Base-by-base conservation (phyloP, 345 rosid genomes). In the Moricandia moricandioides region DNA sequence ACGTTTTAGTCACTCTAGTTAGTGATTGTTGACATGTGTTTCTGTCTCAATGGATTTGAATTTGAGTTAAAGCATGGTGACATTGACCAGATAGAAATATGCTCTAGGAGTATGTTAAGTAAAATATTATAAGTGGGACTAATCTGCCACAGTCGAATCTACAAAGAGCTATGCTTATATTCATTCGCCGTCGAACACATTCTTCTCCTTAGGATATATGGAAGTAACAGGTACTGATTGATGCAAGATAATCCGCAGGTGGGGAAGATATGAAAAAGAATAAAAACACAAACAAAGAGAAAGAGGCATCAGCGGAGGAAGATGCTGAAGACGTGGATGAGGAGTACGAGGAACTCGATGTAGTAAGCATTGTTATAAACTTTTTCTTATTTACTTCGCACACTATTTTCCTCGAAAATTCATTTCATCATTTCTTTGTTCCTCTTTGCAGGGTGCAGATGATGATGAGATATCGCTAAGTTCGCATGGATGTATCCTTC, bases 401-500 rank as follows among this genome's bases (percentile, higher is more conserved):
- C 64, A 31, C 16, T 61, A 27, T 58, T 55, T 49, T 67, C 57
- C 8, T 3, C 16, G 2, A 14, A 62, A 54, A 49, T 51, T n/a
- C 31, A 18, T 14, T 56, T 40, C 33, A 49, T 55, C 37, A 4
- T 66, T 21, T 49, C 52, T 52, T 33, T 34, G 8, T 21, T 51
- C n/a, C 17, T 45, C 52, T 58, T 78, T 78, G 70, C 81, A 89
- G 98, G 94, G 59, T 58, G 88, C 51, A 10, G 85, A 84, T 65
- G 89, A 86, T 62, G 89, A 87, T 66, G 84, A 81, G 52, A 75
- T 82, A 63, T 83, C 84, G 40, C 54, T 85, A 69, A 84, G 83
- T 39, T 78, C 86, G 9, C 76, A 79, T 73, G 80, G 82, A 60
- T 79, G 98, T 94, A 91, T 94, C 98, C 97, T 87, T 82, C 3